Evolutionary conservation across 2,329 filamentous ascomycete species (phyloP), one percentile per base, ranked within the genome.

Genomic region (Fusarium sp.): DNA sequence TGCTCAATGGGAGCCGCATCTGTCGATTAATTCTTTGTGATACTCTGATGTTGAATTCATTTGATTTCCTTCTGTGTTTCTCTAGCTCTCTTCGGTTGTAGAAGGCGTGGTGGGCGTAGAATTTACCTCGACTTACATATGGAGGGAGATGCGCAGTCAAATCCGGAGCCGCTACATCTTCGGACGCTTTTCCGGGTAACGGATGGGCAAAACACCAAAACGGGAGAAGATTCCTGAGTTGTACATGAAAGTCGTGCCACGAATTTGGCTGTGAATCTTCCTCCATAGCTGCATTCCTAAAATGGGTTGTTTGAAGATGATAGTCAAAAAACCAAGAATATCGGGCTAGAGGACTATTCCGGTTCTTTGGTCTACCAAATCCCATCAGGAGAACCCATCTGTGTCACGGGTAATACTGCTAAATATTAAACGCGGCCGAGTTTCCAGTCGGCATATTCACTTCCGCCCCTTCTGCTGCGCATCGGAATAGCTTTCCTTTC

Each of bases 401-500:
- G 16, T 27, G 48, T 5, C 41, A 18, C 35, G 50, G 50, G 48
- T 48, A 65, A 59, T 23, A 59, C 18, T 52, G 27, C 48, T 52
- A n/a, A 14, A 20, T 32, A 20, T 59, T 59, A 65, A 58, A 45
- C 48, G 34, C 32, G 41, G 39, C 14, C 27, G 39, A 20, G 14
- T 25, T 34, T 52, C 35, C 37, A 43, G 30, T 27, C 25, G 30
- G 27, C 13, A 56, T 57, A n/a, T 32, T 41, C 20, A 32, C 34
- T 32, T 45, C 37, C 27, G 20, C 39, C 41, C 54, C 43, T 35
- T 20, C 20, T 14, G 4, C n/a, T 23, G 6, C 20, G 9, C 10
- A 35, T 67, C 56, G 72, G 66, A 18, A 61, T 68, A 30, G 41
- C 66, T 45, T 75, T 41, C 58, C 65, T 32, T 59, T 67, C 54